These are phyloP conservation scores for Volvox carteri DNA, from an alignment of 163 green algal genomes.

Conservation along the genomic window DNA sequence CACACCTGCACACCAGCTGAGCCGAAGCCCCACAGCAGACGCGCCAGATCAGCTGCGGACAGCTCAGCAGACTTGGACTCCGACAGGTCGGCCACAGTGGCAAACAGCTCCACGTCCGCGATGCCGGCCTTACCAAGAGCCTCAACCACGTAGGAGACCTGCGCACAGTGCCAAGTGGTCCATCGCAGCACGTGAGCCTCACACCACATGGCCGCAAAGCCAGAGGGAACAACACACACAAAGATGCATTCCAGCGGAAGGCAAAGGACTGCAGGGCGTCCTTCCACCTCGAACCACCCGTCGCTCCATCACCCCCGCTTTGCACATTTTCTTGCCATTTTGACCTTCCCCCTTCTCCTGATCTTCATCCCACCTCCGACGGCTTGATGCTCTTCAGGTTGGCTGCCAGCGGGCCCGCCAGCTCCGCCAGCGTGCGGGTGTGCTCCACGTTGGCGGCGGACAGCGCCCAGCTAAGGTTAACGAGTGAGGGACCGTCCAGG, in stretches of 20 bases:
- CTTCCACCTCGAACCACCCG: no score
- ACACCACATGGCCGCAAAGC: not conserved
- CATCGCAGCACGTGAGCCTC: not conserved
- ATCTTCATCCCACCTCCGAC: constrained; percentile 52
- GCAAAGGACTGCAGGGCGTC: no score
- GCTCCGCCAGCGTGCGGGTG: constrained; percentile 58
- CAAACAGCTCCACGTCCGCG: constrained; percentile 69
- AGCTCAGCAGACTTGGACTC: constrained; percentile 1
- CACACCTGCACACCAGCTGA: constrained; percentile 62
- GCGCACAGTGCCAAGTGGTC: not conserved
- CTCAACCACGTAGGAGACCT: constrained; percentile 71
- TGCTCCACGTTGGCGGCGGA: constrained; percentile 62
- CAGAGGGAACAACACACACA: no score
- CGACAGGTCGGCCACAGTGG: constrained; percentile 47
- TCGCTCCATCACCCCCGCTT: no score
- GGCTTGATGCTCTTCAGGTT: constrained; percentile 63
- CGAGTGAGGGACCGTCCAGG: constrained; percentile 69
- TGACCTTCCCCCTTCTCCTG: no score
- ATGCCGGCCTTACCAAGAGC: constrained; percentile 64
- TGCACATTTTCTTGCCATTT: no score
- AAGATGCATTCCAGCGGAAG: no score
- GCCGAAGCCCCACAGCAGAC: constrained; percentile 70
- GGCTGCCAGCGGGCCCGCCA: constrained; percentile 62
- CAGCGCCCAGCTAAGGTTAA: constrained; percentile 71
- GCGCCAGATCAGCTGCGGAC: constrained; percentile 61